Base-by-base conservation (phyloP, 2,329 filamentous ascomycete genomes). In the Fusarium sp. region DNA sequence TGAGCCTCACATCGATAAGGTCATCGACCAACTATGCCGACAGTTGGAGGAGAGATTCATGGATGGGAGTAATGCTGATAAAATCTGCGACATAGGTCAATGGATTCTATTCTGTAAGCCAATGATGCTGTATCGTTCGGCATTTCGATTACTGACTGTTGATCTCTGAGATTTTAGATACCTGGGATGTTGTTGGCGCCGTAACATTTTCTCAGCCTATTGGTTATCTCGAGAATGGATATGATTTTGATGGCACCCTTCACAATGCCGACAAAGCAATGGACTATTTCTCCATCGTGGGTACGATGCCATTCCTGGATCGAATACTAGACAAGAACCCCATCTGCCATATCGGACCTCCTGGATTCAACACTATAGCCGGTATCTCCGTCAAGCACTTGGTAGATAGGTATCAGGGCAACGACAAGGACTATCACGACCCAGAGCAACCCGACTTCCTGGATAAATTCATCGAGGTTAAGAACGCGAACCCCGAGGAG, bases 381-480 rank as follows among this genome's bases (percentile, higher is more conserved):
- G 69, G 71, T 4, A 76, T 79, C 38, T 72, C 75, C 2, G 52
- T 80, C 18, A 59, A 77, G 43, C 77, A 73, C n/a, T 58, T 81
- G 1, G 52, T 72, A 4, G 75, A 73, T n/a, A 72, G 79, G 0
- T 73, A 73, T 18, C 66, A 77, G 15, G 77, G 76, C 24, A 64
- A 69, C 3, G 78, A 81, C 49, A 75, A 72, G 12, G 68, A 71
- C 9, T 60, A 64, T 9, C 73, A 79, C 43, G 65, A 76, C 25
- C 63, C 73, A 1, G 58, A 59, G 7, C 62, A 56, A 3, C 78
- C 76, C 0, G 81, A 84, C 54, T 83, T 80, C 27, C 68, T 84
- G 8, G 79, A 83, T 58, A 77, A 78, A 40, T 83, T 83, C 56
- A 76, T 84, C n/a, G 79, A 82, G 15, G 77, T 79, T 5, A 80